Conservation (phyloP, 306 rosid species). For the Gynostemma pentaphyllum region DNA sequence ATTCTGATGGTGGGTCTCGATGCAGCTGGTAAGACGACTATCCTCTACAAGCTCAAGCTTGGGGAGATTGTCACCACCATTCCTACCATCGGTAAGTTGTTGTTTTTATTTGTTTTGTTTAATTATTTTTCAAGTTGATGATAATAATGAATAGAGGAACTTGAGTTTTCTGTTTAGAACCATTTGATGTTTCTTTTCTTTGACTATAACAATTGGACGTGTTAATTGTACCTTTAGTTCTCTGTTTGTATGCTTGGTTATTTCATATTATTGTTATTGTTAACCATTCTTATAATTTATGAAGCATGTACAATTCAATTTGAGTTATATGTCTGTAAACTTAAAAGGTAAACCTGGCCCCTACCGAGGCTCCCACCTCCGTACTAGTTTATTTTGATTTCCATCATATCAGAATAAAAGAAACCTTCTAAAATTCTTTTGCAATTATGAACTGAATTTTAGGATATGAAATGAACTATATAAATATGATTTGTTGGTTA, state of each 20-base stretch:
- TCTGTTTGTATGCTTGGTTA: neutral
- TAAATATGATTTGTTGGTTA: neutral
- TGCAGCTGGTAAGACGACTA: constrained; percentile 96
- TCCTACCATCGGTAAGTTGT: constrained; percentile 70
- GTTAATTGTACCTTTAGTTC: neutral
- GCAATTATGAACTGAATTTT: neutral
- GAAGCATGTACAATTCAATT: no score
- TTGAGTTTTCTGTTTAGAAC: neutral
- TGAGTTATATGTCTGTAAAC: no score
- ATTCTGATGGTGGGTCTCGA: constrained; percentile 94
- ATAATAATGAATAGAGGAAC: neutral
- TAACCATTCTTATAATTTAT: no score
- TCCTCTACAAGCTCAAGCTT: constrained; percentile 81
- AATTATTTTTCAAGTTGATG: neutral
- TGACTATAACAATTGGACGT: neutral
- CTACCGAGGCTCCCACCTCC: neutral
- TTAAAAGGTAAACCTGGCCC: neutral
- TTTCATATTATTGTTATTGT: no score
- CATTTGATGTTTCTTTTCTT: neutral
- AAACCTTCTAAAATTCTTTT: neutral
- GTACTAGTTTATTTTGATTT: no score
- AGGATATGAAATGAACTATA: neutral
- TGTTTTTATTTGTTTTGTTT: neutral
- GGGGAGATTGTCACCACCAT: constrained; percentile 93
- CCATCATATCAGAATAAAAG: no score